Base-by-base conservation (phyloP, 768 basidiomycete genomes). In the Auriscalpium vulgare region DNA sequence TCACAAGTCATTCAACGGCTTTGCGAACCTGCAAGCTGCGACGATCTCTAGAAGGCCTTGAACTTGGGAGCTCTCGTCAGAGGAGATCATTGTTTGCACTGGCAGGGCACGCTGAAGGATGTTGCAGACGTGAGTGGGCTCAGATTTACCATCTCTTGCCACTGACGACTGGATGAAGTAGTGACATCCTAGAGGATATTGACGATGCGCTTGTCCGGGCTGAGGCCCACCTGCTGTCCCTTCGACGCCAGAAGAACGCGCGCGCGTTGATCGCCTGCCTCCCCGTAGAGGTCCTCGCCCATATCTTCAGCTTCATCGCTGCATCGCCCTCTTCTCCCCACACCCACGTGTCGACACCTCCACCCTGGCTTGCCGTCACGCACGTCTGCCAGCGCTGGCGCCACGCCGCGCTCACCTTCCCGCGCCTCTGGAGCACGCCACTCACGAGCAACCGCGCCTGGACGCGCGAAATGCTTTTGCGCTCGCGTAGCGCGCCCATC, bases 351-450 rank as follows among this genome's bases (percentile, higher is more conserved):
- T 56, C 56, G 34, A 23, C 56, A 2, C 58, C 58, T 4, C 58
- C 58, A 43, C 29, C 48, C 1, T 59, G 58, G 58, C 17, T 59
- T 13, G 57, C 58, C 0, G 58, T 58, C 36, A 59, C 58, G 1
- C 58, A 59, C 8, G 58, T 59, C 19, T 59, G 58, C 37, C 58
- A 53, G 23, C 58, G 58, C 34, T 59, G 58, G 58, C 58, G 58
- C 23, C 29, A 50, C 47, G 51, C 56, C 2, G 56, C 58, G 9
- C 40, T 59, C 7, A 52, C 51, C 8, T 59, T 51, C 37, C 56
- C 58, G 4, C 53, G 37, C 34, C 56, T 59, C 38, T 59, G 58
- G 58, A 51, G 40, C 50, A 56, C 57, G 34, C 52, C 57, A 2
- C 58, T 58, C 51, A 53, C 58, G 5, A 59, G 56, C 35, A 59